Evolutionary conservation across 306 rosid genomes (phyloP).

Genomic region (Urtica urens): DNA sequence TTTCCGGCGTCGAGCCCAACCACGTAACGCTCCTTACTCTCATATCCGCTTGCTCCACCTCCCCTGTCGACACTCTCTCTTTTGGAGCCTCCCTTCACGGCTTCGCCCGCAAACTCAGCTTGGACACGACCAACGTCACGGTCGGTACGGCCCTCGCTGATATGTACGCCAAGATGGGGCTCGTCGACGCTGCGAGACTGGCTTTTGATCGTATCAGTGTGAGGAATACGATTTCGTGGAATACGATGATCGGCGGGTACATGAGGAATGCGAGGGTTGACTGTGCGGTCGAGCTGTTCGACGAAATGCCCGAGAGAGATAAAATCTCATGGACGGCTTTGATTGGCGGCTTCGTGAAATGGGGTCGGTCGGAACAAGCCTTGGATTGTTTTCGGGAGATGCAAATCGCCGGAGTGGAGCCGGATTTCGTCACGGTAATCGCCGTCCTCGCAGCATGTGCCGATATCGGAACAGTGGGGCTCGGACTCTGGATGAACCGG

Average conservation of each 20-base stretch:
- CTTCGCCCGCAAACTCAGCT: conserved; percentile 37
- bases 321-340: conserved; percentile 71
- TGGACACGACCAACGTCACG: conserved; percentile 44
- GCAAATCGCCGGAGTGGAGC: conserved; percentile 53
- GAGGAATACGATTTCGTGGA: conserved; percentile 67
- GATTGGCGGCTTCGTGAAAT: conserved; percentile 73
- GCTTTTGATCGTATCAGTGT: conserved; percentile 39
- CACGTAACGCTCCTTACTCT: conserved; percentile 60
- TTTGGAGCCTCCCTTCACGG: conserved; percentile 58
- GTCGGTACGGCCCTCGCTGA: conserved; percentile 72
- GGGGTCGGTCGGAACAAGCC: conserved; percentile 44
- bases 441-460: conserved; percentile 73
- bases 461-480: conserved; percentile 63
- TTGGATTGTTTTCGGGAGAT: conserved; percentile 58
- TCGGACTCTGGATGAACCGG: conserved; percentile 67
- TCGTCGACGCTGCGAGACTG: conserved; percentile 35
- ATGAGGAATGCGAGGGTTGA: conserved; percentile 46
- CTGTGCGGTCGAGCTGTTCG: conserved; percentile 49
- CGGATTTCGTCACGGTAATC: conserved; percentile 72
- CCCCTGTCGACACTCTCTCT: conserved; percentile 12
- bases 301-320: conserved; percentile 62
- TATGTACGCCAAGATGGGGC: conserved; percentile 65
- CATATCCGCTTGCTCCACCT: conserved; percentile 62
- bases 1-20: conserved; percentile 52
- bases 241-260: conserved; percentile 65